Percentiles rank a stretch among this genome's conserved stretches.
These are phyloP conservation scores for Eleusine coracana DNA, from an alignment of 176 grass and related monocot genomes.

Conservation along the genomic window DNA sequence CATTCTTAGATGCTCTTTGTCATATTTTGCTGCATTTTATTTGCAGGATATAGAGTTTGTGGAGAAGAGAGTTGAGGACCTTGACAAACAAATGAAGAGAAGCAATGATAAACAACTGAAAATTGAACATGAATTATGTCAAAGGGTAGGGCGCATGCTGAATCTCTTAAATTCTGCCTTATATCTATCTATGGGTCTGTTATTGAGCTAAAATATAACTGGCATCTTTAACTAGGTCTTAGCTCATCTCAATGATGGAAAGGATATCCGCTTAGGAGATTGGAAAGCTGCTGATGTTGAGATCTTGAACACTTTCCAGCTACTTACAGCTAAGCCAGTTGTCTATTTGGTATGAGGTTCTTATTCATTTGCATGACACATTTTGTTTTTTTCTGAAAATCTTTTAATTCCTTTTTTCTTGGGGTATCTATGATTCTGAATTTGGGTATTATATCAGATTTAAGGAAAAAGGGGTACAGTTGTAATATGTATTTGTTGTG, in stretches of 20 bases:
- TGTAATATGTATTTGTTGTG: background rate
- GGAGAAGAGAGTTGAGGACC: slow-evolving; percentile 71
- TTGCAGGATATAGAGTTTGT: slow-evolving; percentile 89
- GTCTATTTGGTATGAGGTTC: slow-evolving; percentile 76
- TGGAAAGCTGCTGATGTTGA: slow-evolving; percentile 97
- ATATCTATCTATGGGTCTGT: slow-evolving; percentile 24
- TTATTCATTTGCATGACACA: background rate
- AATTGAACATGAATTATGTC: slow-evolving; percentile 89
- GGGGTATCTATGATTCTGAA: slow-evolving; percentile 9
- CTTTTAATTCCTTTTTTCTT: background rate
- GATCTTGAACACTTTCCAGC: slow-evolving; percentile 92
- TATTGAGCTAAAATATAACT: slow-evolving; percentile 10
- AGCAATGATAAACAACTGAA: slow-evolving; percentile 99
- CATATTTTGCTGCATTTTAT: slow-evolving; percentile 26
- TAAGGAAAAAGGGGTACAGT: background rate
- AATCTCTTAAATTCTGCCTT: background rate
- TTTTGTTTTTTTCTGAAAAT: background rate
- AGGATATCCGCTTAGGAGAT: slow-evolving; percentile 88
- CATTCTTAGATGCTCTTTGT: background rate
- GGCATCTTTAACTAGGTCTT: slow-evolving; percentile 54
- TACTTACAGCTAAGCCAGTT: slow-evolving; percentile 92
- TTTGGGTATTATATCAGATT: background rate
- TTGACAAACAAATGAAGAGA: slow-evolving; percentile 97
- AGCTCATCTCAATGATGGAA: slow-evolving; percentile 66
- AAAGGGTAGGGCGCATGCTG: slow-evolving; percentile 51